Evolutionary conservation across 1,284 basidiomycete species (phyloP).

Genomic region (Pholiota adiposa): DNA sequence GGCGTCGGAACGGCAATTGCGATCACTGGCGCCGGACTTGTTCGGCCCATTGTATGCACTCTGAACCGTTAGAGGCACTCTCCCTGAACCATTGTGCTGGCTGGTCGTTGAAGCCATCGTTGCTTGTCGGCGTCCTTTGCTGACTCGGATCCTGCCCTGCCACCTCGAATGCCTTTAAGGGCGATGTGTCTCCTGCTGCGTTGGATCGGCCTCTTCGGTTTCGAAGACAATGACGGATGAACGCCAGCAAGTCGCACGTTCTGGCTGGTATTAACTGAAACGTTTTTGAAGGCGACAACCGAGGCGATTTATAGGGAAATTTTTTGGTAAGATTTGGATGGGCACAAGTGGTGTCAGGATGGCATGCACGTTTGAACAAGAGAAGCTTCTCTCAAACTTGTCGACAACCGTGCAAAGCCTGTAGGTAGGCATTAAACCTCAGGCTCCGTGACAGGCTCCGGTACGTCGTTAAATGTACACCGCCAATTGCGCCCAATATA

Average conservation of each 20-base stretch:
- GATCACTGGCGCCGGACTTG: slow-evolving; percentile 16
- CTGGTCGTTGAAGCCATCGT: background rate
- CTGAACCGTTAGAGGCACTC: slow-evolving; percentile 1
- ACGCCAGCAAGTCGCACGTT: background rate
- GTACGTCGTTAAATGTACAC: background rate
- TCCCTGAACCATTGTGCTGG: background rate
- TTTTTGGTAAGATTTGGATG: background rate
- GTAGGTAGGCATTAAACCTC: background rate
- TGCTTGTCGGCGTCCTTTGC: background rate
- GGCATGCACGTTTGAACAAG: background rate
- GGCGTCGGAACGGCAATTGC: slow-evolving; percentile 2
- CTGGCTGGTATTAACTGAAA: background rate
- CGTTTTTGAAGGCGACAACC: background rate
- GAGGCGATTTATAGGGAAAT: background rate
- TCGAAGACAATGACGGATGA: background rate
- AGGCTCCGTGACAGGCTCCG: background rate
- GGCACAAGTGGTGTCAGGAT: background rate
- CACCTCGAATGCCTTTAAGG: background rate
- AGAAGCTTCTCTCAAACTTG: slow-evolving; percentile 1
- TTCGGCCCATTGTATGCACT: slow-evolving; percentile 13
- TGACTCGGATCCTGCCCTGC: background rate
- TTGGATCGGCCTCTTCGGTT: background rate
- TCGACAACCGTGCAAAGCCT: background rate
- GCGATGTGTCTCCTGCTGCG: background rate
- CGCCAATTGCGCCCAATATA: too few species aligned